Evolutionary conservation across 2,329 filamentous ascomycete species (phyloP).

Genomic region (Diplocarpon mali): DNA sequence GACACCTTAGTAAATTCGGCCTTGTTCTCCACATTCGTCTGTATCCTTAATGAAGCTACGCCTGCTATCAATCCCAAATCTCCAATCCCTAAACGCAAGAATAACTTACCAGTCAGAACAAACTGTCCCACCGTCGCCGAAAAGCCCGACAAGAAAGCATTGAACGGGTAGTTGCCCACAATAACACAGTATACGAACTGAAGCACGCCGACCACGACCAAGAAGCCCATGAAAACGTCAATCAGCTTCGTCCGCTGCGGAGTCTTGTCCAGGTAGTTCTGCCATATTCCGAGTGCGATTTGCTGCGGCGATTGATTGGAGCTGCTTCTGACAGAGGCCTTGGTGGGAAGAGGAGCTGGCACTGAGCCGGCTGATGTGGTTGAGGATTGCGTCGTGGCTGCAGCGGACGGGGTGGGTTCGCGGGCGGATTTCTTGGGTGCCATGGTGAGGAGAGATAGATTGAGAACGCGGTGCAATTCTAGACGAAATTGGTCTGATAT

Average conservation of each 20-base stretch:
- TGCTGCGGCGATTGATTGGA: slow-evolving; percentile 29
- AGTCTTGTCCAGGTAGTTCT: slow-evolving; percentile 69
- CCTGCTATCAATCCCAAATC: slow-evolving; percentile 1
- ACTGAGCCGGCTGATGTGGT: slow-evolving; percentile 22
- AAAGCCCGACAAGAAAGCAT: slow-evolving; percentile 95
- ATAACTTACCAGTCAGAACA: slow-evolving; percentile 68
- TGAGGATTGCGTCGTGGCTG: slow-evolving; percentile 14
- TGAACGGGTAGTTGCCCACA: slow-evolving; percentile 97
- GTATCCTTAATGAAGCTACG: slow-evolving; percentile 68
- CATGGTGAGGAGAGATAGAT: slow-evolving; percentile 28
- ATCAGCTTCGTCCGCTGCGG: slow-evolving; percentile 86
- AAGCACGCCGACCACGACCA: slow-evolving; percentile 73
- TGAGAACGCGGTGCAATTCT: background rate
- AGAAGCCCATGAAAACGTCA: slow-evolving; percentile 81
- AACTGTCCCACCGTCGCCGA: slow-evolving; percentile 93
- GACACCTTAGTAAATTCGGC: slow-evolving; percentile 65
- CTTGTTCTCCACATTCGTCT: slow-evolving; percentile 78
- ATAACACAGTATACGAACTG: slow-evolving; percentile 91
- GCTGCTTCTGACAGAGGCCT: slow-evolving; percentile 18
- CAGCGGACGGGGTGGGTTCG: slow-evolving; percentile 18
- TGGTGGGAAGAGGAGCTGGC: slow-evolving; percentile 14
- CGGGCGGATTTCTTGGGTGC: slow-evolving; percentile 37
- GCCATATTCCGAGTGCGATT: slow-evolving; percentile 60
- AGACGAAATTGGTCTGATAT: slow-evolving; percentile 5
- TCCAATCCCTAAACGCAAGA: background rate